These are phyloP conservation scores for Penicillium psychrosexuale DNA, from an alignment of 2,329 filamentous ascomycete genomes.

Conservation along the genomic window DNA sequence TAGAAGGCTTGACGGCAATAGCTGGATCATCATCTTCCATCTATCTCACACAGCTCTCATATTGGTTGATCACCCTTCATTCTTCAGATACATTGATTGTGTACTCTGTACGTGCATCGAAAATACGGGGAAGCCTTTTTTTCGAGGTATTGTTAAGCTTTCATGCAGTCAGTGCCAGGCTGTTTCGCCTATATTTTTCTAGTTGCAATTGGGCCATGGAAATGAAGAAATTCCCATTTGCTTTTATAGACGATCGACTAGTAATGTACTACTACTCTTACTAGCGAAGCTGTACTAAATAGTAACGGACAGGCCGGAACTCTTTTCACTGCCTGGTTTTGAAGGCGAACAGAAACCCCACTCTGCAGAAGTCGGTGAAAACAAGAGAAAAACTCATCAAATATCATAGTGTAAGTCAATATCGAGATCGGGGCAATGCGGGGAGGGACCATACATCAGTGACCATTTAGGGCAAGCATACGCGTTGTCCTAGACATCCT, in stretches of 20 bases:
- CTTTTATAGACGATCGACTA: not conserved
- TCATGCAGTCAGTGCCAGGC: too few relatives aligned
- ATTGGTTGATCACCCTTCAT: too few relatives aligned
- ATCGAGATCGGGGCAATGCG: conserved; percentile 16
- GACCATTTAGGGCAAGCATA: conserved; percentile 19
- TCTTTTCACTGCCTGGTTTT: not conserved
- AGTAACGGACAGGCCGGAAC: not conserved
- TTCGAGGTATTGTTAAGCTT: too few relatives aligned
- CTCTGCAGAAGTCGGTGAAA: conserved; percentile 2
- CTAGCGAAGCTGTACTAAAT: not conserved
- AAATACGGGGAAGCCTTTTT: too few relatives aligned
- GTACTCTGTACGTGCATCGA: too few relatives aligned
- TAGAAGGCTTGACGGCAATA: too few relatives aligned
- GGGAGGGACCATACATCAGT: conserved; percentile 11
- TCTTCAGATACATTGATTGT: too few relatives aligned
- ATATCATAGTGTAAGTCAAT: not conserved
- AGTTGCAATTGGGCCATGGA: not conserved
- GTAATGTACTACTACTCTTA: not conserved
- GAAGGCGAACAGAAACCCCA: not conserved
- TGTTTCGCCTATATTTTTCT: too few relatives aligned
- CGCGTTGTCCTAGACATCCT: conserved; percentile 6
- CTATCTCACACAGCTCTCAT: too few relatives aligned
- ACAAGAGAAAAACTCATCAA: not conserved
- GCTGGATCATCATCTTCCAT: too few relatives aligned
- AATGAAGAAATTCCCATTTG: not conserved